Conservation (phyloP, 345 rosid species). For the Sisymbrium irio region DNA sequence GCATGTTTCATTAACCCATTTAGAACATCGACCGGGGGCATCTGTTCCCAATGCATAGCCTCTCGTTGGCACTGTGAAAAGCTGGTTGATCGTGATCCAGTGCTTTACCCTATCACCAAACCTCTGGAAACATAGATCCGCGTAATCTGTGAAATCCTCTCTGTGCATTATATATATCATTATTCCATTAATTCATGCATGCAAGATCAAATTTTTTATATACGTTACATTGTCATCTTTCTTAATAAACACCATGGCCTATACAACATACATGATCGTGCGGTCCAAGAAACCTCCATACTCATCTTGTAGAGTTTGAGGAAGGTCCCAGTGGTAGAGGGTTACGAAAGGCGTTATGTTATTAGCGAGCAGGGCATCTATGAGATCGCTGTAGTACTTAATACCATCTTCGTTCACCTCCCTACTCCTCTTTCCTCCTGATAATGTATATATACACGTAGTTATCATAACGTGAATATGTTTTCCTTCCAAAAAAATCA, state of each 20-base stretch:
- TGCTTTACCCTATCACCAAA: constrained; percentile 47
- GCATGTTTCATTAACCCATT: constrained; percentile 1
- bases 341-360: constrained; percentile 44
- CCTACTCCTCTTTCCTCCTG: constrained; percentile 45
- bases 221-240: not conserved
- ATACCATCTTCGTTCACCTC: constrained; percentile 39
- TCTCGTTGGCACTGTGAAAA: constrained; percentile 2
- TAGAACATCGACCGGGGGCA: constrained; percentile 48
- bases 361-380: constrained; percentile 36
- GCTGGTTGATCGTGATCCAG: constrained; percentile 48
- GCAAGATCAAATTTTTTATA: no score
- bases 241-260: not conserved
- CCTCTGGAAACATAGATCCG: constrained; percentile 33
- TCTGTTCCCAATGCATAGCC: constrained; percentile 31
- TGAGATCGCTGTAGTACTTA: constrained; percentile 38
- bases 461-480: no score
- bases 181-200: not conserved
- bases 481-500: not conserved
- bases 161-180: constrained; percentile 11
- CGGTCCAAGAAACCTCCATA: constrained; percentile 45
- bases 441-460: not conserved
- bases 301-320: constrained; percentile 43
- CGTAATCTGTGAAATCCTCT: constrained; percentile 36
- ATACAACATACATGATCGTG: no score
- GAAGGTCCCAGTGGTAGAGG: constrained; percentile 49